phyloP scores from a whole-genome alignment of 192 early-diverging fungal genomes.

The Backusella tarrabulga region DNA sequence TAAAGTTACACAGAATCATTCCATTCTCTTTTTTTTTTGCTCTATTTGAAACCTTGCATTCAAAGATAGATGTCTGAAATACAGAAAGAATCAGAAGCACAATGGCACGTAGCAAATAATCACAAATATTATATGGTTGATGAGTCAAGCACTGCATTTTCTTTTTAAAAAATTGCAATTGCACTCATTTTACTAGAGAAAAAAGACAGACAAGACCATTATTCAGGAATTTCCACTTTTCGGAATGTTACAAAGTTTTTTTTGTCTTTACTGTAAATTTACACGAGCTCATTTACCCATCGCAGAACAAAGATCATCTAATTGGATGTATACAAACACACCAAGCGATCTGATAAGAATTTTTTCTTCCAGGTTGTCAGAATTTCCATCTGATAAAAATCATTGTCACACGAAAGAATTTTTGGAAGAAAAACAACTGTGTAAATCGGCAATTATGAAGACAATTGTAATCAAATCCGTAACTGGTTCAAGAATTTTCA shows the following conservation, averaged over 20 bases:
- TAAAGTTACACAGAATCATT: neutral
- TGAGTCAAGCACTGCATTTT: neutral
- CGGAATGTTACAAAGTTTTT: neutral
- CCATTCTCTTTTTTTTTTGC: neutral
- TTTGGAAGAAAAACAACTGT: neutral
- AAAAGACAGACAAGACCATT: neutral
- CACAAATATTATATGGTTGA: neutral
- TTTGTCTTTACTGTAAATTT: neutral
- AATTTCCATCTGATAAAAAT: conserved; percentile 1
- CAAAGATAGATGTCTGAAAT: neutral
- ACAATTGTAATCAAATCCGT: too few species aligned
- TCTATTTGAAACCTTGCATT: neutral
- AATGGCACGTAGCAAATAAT: neutral
- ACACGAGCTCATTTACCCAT: neutral
- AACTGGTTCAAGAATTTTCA: too few species aligned
- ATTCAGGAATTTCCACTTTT: neutral
- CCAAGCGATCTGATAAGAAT: conserved; percentile 1
- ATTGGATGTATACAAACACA: neutral
- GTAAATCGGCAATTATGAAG: too few species aligned
- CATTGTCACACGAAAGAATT: neutral
- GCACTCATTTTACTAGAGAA: neutral
- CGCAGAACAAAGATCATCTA: neutral
- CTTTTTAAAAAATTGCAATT: neutral
- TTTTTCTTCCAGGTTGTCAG: neutral
- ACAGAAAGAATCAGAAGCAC: neutral